Evolutionary conservation across 176 grass and related monocot species (phyloP), one percentile per base, ranked within the genome.

Genomic region (Puccinellia tenuiflora): DNA sequence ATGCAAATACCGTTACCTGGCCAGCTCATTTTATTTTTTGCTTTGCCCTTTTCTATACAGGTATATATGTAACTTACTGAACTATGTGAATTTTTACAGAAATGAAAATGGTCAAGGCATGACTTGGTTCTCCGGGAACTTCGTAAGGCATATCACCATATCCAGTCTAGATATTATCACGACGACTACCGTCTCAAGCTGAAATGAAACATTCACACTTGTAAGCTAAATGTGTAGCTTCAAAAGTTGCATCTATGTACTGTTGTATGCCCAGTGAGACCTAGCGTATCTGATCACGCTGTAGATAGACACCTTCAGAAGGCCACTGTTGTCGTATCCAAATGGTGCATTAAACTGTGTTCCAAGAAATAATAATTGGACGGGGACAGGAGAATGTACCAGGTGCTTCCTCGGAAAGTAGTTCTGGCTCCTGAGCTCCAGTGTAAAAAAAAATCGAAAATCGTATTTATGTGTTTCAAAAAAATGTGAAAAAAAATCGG

Each of bases 251-350:
- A 13, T 2, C 52, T 29, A n/a, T 63, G 39, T 38, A 38, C 3
- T 73, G 31, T 64, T 77, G 78, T 39, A 26, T 55, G 24, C 56
- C 21, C 45, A 47, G 64, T 38, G 28, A 51, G 67, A 48, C 47
- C 48, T 74, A 22, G 24, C 73, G 6, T 83, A 79, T 39, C 74
- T 71, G 64, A n/a, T 83, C 74, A 25, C 37, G 37, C n/a, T 83
- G 79, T 86, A 83, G 84, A 79, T 86, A 83, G 54, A 56, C 45
- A 78, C 29, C 52, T 82, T 82, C 64, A 65, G 11, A 54, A 78
- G 73, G 84, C 12, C 20, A 20, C 16, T 79, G 73, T 65, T 85
- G 83, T 72, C 65, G 10, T 78, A 78, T 68, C 26, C 5, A 76
- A 15, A 47, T 65, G n/a, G 5, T 37, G 2, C 70, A 78, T 52